phyloP scores from a whole-genome alignment of 805 yeast genomes.

The Sugiyamaella marilandica region DNA sequence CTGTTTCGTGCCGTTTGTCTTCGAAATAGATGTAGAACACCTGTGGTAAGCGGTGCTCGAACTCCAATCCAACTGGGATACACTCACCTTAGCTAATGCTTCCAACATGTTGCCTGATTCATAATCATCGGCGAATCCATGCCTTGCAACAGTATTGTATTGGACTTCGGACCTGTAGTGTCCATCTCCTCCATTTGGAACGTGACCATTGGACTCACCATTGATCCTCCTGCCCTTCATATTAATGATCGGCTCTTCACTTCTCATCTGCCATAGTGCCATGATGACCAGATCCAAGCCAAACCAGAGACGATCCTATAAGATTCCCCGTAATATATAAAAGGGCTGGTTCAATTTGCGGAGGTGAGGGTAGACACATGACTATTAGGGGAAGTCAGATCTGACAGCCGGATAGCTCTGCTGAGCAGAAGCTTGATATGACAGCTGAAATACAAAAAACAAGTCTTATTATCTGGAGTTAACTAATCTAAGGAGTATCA shows the following conservation, averaged over 20 bases:
- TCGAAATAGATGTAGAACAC: constrained; percentile 81
- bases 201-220: constrained; percentile 2
- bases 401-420: neutral
- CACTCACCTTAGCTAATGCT: constrained; percentile 41
- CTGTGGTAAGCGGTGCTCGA: constrained; percentile 22
- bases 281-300: neutral
- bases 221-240: neutral
- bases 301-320: neutral
- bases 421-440: no score
- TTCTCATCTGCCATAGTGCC: neutral
- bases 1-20: constrained; percentile 86
- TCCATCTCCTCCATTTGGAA: neutral
- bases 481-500: no score
- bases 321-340: neutral
- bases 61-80: neutral
- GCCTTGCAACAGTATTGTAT: constrained; percentile 43
- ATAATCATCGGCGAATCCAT: constrained; percentile 57
- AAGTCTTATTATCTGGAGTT: no score
- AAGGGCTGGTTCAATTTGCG: constrained; percentile 1
- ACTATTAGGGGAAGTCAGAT: neutral
- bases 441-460: no score
- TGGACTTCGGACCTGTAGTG: constrained; percentile 12
- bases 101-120: constrained; percentile 47
- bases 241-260: neutral
- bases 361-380: constrained; percentile 1